Base-by-base conservation (phyloP, 805 yeast species). In the Torulaspora quercuum region DNA sequence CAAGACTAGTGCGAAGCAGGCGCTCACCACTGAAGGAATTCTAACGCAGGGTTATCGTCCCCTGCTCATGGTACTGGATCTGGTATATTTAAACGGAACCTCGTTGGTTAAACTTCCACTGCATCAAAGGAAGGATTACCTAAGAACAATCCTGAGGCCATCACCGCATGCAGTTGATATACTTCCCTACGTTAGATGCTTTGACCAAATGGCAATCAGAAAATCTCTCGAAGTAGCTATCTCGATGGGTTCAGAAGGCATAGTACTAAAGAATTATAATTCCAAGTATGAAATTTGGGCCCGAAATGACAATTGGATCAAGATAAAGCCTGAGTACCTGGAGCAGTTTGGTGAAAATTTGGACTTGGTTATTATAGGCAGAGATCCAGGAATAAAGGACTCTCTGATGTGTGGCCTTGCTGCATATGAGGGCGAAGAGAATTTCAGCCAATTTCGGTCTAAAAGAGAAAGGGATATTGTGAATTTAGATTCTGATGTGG, bases 251-350 rank as follows among this genome's bases (percentile, higher is more conserved):
- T 73, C 86, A 13, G 98, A 90, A 58, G 98, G 98, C 0, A 64
- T 90, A 6, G 75, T 90, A 37, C 60, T 90, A 25, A 90, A 90
- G 54, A 72, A 78, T 44, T 73, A 78, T 1, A 57, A 64, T 8
- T 69, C 82, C 2, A 62, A 56, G 10, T 90, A 90, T 55, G 55
- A 62, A 3, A 69, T 83, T 10, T 85, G 77, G n/a, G 72, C 70
- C 21, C 64, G 87, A 33, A 69, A 70, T 27, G 73, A 72, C 11
- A 62, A 70, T n/a, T 90, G 97, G 95, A 66, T 87, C 10, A 90
- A 90, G 53, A 74, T 90, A 2, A 90, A 90, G 57, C 97, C 97
- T 0, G 96, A 89, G 48, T 89, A 88, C 53, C 65, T 88, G 35
- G 82, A 78, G 37, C 86, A 82, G 41, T 82, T 83, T 58, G 95